Evolutionary conservation across 2,329 filamentous ascomycete genomes (phyloP).

Genomic region (Orbilia quercus): DNA sequence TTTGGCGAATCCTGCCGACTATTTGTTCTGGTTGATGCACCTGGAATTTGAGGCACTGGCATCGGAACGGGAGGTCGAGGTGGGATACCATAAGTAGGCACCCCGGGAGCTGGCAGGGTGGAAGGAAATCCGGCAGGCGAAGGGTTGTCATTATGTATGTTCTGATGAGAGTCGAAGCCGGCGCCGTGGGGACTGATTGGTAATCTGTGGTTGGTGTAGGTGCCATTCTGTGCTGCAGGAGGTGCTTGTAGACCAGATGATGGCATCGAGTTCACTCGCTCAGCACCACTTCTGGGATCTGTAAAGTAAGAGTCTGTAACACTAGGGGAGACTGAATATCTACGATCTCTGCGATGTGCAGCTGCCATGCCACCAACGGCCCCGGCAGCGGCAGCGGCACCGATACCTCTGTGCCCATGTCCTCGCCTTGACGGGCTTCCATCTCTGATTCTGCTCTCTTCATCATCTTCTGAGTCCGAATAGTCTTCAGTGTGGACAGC

Average conservation of each 20-base stretch:
- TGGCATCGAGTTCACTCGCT: slow-evolving; percentile 42
- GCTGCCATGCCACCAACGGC: slow-evolving; percentile 39
- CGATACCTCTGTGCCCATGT: slow-evolving; percentile 15
- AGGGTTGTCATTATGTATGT: slow-evolving; percentile 47
- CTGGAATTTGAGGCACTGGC: slow-evolving; percentile 16
- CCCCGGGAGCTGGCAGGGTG: slow-evolving; percentile 2
- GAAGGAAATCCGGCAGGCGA: slow-evolving; percentile 8
- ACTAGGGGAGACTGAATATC: slow-evolving; percentile 35
- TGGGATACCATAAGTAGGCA: slow-evolving; percentile 21
- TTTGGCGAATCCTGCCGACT: slow-evolving; percentile 40
- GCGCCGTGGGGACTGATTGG: slow-evolving; percentile 24
- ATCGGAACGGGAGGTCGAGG: slow-evolving; percentile 38
- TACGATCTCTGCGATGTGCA: slow-evolving; percentile 43
- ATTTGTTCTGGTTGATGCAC: slow-evolving; percentile 31
- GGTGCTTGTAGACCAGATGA: slow-evolving; percentile 47
- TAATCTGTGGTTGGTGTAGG: slow-evolving; percentile 42
- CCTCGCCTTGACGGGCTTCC: slow-evolving; percentile 36
- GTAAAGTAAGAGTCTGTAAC: slow-evolving; percentile 50
- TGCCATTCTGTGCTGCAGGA: slow-evolving; percentile 37
- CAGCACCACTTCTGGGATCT: slow-evolving; percentile 21
- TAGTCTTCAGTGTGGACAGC: slow-evolving; percentile 51
- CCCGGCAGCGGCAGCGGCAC: slow-evolving; percentile 30
- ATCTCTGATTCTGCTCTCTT: slow-evolving; percentile 38
- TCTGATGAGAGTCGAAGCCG: slow-evolving; percentile 36
- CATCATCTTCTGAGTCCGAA: slow-evolving; percentile 45